These are phyloP conservation scores for Fagopyrum esculentum DNA, from an alignment of 148 eudicot genomes.

Conservation along the genomic window DNA sequence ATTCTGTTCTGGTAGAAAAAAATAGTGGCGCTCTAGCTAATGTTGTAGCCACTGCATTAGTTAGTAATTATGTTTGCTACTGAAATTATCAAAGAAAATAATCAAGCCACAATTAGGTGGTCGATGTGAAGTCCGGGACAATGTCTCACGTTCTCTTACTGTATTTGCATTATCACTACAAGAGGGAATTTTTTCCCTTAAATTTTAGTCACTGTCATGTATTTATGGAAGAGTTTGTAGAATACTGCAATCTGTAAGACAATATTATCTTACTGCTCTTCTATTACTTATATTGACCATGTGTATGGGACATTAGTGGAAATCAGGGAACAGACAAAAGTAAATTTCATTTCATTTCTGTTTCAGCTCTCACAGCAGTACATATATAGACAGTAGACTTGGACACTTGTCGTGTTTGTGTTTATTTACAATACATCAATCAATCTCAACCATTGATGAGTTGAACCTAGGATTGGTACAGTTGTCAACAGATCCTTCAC, in stretches of 20 bases:
- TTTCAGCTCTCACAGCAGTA: no score
- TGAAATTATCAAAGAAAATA: no score
- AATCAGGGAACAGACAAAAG: no score
- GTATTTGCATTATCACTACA: not conserved
- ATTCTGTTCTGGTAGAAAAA: not conserved
- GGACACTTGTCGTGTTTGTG: no score
- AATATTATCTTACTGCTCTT: not conserved
- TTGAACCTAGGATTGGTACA: no score
- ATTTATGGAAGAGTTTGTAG: not conserved
- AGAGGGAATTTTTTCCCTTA: not conserved
- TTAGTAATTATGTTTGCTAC: not conserved
- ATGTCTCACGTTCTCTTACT: not conserved
- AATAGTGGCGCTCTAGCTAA: not conserved
- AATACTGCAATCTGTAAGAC: not conserved
- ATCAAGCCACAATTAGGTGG: not conserved
- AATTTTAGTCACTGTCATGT: not conserved
- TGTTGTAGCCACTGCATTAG: not conserved
- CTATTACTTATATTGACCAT: no score
- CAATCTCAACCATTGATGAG: no score
- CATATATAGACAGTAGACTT: no score
- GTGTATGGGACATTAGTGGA: conserved; percentile 64
- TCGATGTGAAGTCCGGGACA: not conserved
- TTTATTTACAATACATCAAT: no score
- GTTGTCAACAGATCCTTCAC: no score
- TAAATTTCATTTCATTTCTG: no score